Evolutionary conservation across 306 rosid genomes (phyloP), one percentile per base, ranked within the genome.

Genomic region (Vicia sativa): DNA sequence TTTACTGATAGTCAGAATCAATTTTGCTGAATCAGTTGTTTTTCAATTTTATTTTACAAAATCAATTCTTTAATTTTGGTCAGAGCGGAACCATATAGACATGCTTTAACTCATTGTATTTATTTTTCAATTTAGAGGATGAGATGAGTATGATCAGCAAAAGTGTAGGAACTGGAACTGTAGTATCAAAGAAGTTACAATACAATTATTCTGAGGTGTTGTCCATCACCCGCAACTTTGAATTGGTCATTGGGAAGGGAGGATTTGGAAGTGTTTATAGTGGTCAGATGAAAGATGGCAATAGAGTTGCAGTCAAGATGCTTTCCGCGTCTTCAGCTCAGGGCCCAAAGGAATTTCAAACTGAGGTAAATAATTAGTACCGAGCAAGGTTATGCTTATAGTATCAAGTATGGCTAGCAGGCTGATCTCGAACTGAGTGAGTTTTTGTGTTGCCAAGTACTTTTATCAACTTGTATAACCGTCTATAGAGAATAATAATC

Each of bases 251-350:
- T 4, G 92, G 96, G 15, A 86, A 69, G 53, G 96, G 96, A 28
- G 92, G 96, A 68, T 89, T 82, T 67, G 96, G 90, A 72, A 54
- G 11, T 37, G 92, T 86, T 59, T 89, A 78, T 56, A 19, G 14
- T 34, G 96, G 96, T 42, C 25, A 63, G 44, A 69, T 81, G 83
- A 78, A 82, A 65, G 83, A 82, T 74, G 88, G 85, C 42, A 84
- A 68, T 34, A 77, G 78, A 79, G 90, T 84, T 49, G 96, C 96
- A 7, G 82, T 80, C 7, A 89, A 89, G 70, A 80, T 77, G 72
- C 88, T 86, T 41, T 89, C 90, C 39, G 67, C 90, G 38, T 62
- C 88, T 50, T 86, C 96, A 67, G 58, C 90, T 70, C 92, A 89
- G 14, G 96, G 96, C 14, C 85, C 86, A 55, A 84, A 71, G 69